Percentiles rank a stretch among this genome's conserved stretches.
Conservation (phyloP, 1,284 basidiomycete genomes). For the Ceratobasidium sp. region DNA sequence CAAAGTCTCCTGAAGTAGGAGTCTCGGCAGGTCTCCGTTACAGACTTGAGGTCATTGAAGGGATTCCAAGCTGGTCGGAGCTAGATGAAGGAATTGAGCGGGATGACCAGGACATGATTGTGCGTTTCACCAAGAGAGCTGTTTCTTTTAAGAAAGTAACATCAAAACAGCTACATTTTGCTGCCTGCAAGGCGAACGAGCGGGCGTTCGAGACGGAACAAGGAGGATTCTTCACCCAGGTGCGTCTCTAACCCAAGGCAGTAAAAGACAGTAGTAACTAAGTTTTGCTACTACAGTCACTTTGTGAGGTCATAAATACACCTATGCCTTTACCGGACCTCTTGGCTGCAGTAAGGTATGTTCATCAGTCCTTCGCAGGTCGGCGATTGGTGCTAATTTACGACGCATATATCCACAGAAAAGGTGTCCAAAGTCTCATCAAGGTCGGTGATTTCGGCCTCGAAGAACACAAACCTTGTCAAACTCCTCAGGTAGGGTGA, state of each 20-base stretch:
- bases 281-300: not conserved
- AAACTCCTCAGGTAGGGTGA: conserved; percentile 7
- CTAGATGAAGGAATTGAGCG: not conserved
- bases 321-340: conserved; percentile 13
- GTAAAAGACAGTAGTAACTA: too few species aligned
- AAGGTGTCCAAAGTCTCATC: not conserved
- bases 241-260: not conserved
- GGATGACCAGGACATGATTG: not conserved
- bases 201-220: conserved; percentile 14
- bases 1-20: not conserved
- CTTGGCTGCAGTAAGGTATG: not conserved
- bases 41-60: not conserved
- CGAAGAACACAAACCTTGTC: not conserved
- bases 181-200: not conserved
- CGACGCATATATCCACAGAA: not conserved
- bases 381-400: not conserved
- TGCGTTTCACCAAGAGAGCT: not conserved
- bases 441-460: too few species aligned
- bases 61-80: not conserved
- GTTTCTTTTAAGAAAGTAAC: not conserved
- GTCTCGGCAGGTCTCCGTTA: conserved; percentile 1
- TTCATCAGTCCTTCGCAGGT: too few species aligned
- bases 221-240: conserved; percentile 35
- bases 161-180: conserved; percentile 20
- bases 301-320: not conserved